Conservation (phyloP, 441 rosid species). For the Pelargonium myrrhifolium region DNA sequence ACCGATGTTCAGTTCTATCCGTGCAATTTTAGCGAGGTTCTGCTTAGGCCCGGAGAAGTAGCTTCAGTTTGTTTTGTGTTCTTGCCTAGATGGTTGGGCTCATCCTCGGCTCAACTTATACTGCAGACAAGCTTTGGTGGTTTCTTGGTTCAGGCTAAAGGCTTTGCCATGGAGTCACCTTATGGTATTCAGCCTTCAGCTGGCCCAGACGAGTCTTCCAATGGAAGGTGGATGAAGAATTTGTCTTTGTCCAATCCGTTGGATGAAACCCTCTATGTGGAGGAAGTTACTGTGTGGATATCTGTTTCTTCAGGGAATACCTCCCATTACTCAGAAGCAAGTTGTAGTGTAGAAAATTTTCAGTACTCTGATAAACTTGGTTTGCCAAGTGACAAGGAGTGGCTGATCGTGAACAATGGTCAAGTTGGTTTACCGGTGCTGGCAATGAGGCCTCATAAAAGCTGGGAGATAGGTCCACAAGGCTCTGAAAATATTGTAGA, state of each 20-base stretch:
- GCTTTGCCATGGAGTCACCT: conserved; percentile 49
- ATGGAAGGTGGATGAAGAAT: conserved; percentile 41
- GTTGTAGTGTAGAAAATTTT: conserved; percentile 33
- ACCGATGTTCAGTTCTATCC: conserved; percentile 55
- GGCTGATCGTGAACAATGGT: conserved; percentile 43
- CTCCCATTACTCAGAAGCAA: conserved; percentile 45
- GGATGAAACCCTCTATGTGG: conserved; percentile 43
- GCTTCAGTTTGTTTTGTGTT: conserved; percentile 59
- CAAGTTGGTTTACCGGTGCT: conserved; percentile 35
- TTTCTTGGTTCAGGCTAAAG: conserved; percentile 56
- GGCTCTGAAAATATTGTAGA: conserved; percentile 39
- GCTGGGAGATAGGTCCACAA: conserved; percentile 48
- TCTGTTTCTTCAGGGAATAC: conserved; percentile 44
- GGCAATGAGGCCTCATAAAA: conserved; percentile 42
- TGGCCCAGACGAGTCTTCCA: conserved; percentile 28
- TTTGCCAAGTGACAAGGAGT: conserved; percentile 32
- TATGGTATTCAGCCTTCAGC: conserved; percentile 42
- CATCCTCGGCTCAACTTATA: conserved; percentile 49
- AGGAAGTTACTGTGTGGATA: conserved; percentile 49
- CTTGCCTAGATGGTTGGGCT: conserved; percentile 56
- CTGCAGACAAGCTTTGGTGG: conserved; percentile 69
- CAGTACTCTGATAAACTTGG: conserved; percentile 25
- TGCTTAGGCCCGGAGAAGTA: conserved; percentile 51
- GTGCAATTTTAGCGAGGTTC: conserved; percentile 50
- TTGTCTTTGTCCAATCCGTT: conserved; percentile 60